Evolutionary conservation across 2,329 filamentous ascomycete species (phyloP).

Genomic region (Diaporthe ilicicola): DNA sequence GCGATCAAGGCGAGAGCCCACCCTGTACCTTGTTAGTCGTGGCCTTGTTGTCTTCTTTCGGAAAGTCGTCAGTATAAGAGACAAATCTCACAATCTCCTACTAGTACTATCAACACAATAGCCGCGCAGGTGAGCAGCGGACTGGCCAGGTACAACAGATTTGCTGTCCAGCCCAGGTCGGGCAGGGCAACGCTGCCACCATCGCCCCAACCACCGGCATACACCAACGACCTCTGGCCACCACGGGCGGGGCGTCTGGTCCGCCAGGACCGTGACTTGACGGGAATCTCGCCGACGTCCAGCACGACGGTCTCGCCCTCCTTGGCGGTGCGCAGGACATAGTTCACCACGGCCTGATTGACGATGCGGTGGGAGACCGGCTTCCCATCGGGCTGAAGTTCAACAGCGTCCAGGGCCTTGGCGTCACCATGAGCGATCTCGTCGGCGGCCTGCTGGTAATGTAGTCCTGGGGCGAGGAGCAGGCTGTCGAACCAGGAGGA

Average conservation of each 20-base stretch:
- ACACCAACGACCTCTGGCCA: slow-evolving; percentile 38
- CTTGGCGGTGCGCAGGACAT: slow-evolving; percentile 62
- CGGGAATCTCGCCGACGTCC: slow-evolving; percentile 64
- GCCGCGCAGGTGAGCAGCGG: slow-evolving; percentile 56
- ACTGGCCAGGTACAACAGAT: slow-evolving; percentile 56
- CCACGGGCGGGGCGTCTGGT: slow-evolving; percentile 36
- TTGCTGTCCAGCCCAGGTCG: slow-evolving; percentile 56
- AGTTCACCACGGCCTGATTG: slow-evolving; percentile 63
- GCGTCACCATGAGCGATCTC: slow-evolving; percentile 54
- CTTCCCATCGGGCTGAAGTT: slow-evolving; percentile 37
- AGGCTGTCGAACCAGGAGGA: slow-evolving; percentile 65
- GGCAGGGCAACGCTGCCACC: slow-evolving; percentile 42
- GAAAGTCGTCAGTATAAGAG: not conserved
- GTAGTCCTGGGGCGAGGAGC: slow-evolving; percentile 67
- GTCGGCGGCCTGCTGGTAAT: slow-evolving; percentile 66
- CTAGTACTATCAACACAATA: slow-evolving; percentile 53
- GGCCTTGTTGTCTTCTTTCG: not conserved
- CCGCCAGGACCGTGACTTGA: slow-evolving; percentile 40
- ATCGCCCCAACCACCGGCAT: slow-evolving; percentile 38
- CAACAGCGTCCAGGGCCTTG: slow-evolving; percentile 51
- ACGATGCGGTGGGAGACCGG: slow-evolving; percentile 48
- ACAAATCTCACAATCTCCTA: slow-evolving; percentile 52
- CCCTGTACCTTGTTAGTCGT: slow-evolving; percentile 41
- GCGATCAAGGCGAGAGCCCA: slow-evolving; percentile 58
- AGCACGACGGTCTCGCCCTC: slow-evolving; percentile 65